Evolutionary conservation across 169 alveolate species (phyloP), one percentile per base, ranked within the genome.

Genomic region (Plasmodium relictum): DNA sequence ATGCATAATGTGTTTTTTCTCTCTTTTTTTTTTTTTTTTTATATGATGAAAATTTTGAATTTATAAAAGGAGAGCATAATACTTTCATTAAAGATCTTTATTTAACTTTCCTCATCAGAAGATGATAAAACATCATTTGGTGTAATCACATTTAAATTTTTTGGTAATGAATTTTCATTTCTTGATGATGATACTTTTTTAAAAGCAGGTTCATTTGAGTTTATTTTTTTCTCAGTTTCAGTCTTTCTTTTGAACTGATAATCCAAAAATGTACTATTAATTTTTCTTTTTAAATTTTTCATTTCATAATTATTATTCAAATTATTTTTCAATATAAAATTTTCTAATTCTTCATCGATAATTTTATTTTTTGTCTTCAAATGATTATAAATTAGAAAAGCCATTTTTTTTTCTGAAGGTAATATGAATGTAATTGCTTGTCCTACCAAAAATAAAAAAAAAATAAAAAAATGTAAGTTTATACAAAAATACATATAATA

Each of bases 61-160:
- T 31, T 31, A 31, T 2, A 31, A 31, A 31, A 31, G 3, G 39
- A 31, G 3, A 31, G 3, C 6, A 8, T n/a, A 39, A 54, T 3
- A 8, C 22, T 54, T 14, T 54, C 63, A 3, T 54, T 16, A 56
- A 56, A 4, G 2, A 8, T 7, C 9, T 37, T 65, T 18, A 37
- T 65, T 56, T 22, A 74, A 16, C 66, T 31, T 22, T 83, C 91
- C 18, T 83, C 91, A 37, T 54, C 72, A 41, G 91, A 83, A 24
- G 91, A 83, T 68, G 91, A 18, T 59, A 83, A 56, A 58, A 83
- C 76, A 59, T 83, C 91, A 66, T 83, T 69, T 20, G 91, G 74
- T n/a, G 91, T 22, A 37, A 83, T 68, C 52, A 83, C 26, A 10
- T 83, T 54, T 26, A 16, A 83, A 31, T 22, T 54, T 59, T 68